Base-by-base conservation (phyloP, 2,329 filamentous ascomycete genomes). In the Cadophora malorum region DNA sequence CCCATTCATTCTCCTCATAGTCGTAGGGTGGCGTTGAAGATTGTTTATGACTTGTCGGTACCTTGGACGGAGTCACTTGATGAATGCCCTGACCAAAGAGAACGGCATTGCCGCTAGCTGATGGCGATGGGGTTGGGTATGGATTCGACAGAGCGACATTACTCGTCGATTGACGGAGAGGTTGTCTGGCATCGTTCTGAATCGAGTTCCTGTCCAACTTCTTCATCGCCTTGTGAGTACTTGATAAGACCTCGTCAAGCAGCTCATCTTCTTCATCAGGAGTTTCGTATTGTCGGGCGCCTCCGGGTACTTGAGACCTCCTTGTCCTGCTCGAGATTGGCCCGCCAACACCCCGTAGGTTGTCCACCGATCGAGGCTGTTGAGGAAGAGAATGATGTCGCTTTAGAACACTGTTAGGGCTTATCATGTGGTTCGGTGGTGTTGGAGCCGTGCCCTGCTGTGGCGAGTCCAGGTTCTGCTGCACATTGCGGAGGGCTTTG, bases 1-100 rank as follows among this genome's bases (percentile, higher is more conserved):
- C 93, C 95, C 94, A 98, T 78, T 97, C 94, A 71, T 90, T 90
- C 75, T 97, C 94, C 76, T 97, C 94, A 75, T 96, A 93, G 75
- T 97, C 94, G 74, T 97, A 97, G 3, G 96, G 95, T 25, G 96
- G 96, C 19, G 96, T 98, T 3, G 94, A 95, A 91, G 94, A 97
- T 81, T 97, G 96, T 49, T 89, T 85, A 65, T 84, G 70, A 21
- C 68, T 49, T 80, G 25, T 83, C 81, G 65, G 81, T 77, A 65
- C 84, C 80, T 71, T 85, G 79, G 69, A 75, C n/a, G 84, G 81
- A 14, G 80, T 75, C 75, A 86, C 83, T 70, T 86, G 81, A 23
- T 75, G 71, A 35, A 83, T 81, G 12, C 92, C 91, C 45, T 90
- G 76, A 31, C 74, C 74, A 78, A 95, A 97, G 33, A 91, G 84